Base-by-base conservation (phyloP, 305 asterid genomes). In the Salvia sclarea region DNA sequence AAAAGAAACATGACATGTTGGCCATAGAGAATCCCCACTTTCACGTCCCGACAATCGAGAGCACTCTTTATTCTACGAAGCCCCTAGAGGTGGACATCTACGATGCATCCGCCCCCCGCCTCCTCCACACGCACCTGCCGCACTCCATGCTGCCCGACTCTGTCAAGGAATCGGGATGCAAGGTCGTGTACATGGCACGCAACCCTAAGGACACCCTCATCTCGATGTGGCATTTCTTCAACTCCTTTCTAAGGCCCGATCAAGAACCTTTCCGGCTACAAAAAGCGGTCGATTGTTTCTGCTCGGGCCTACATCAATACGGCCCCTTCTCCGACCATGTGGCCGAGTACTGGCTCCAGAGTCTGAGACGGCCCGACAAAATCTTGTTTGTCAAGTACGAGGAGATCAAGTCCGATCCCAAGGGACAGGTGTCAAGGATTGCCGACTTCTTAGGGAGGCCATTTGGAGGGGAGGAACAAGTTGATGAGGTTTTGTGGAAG, bases 141-240 rank as follows among this genome's bases (percentile, higher is more conserved):
- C 9, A 61, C 25, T 9, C 25, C 25, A 40, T 61, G 54, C 16
- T 61, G 4, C 54, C 67, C 14, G 14, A 41, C 22, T 41, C 67
- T 40, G 24, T 61, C 16, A 61, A 61, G 14, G 35, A 43, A 9
- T 61, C 54, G 10, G 11, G 9, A 5, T 61, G 67, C 67, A 61
- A 61, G 54, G 49, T 61, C 10, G 54, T 61, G 54, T 61, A 41
- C 67, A 24, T 61, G 5, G 67, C 55, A 0, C 31, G 67, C 10
- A 61, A 61, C 67, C 54, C 67, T 6, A 61, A 61, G 54, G 67
- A 61, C 54, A 61, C 67, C 11, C 40, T 61, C 0, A 43, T 61
- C 40, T 61, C 67, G 9, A 41, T 61, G 54, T 61, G 67, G 67
- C 67, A 41, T 14, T 61, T 61, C 40, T 61, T 41, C 40, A 61